These are phyloP conservation scores for Fraxinus albicans DNA, from an alignment of 305 asterid species.

Conservation along the genomic window DNA sequence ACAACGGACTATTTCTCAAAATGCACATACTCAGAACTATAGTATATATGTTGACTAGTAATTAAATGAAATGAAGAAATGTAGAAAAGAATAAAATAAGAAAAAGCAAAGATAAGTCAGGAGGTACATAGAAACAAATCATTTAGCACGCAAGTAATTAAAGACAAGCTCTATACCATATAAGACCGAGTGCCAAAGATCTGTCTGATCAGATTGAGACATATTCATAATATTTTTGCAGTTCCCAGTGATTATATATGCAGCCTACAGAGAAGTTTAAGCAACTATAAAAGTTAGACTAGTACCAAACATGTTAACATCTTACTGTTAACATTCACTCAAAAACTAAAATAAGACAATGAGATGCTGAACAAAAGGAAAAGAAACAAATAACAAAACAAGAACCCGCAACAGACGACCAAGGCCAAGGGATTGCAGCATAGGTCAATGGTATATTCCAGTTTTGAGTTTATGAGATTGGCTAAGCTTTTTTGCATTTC, in stretches of 20 bases:
- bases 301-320: conserved; percentile 13
- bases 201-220: conserved; percentile 89
- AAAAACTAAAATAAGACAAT: neutral
- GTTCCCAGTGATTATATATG: conserved; percentile 82
- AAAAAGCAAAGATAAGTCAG: conserved; percentile 5
- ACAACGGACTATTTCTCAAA: neutral
- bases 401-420: conserved; percentile 4
- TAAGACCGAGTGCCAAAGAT: conserved; percentile 82
- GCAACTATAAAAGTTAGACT: conserved; percentile 14
- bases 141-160: too few species aligned
- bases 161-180: conserved; percentile 40
- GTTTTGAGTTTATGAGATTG: conserved; percentile 10
- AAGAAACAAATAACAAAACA: neutral
- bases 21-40: neutral
- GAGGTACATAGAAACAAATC: neutral
- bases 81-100: neutral
- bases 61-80: neutral
- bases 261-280: conserved; percentile 63
- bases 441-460: neutral
- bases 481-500: neutral
- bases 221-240: conserved; percentile 92
- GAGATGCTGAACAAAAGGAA: neutral
- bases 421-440: conserved; percentile 8
- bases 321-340: conserved; percentile 7
- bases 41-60: conserved; percentile 16